Evolutionary conservation across 2,329 filamentous ascomycete genomes (phyloP).

Genomic region (Aphanocladium album): DNA sequence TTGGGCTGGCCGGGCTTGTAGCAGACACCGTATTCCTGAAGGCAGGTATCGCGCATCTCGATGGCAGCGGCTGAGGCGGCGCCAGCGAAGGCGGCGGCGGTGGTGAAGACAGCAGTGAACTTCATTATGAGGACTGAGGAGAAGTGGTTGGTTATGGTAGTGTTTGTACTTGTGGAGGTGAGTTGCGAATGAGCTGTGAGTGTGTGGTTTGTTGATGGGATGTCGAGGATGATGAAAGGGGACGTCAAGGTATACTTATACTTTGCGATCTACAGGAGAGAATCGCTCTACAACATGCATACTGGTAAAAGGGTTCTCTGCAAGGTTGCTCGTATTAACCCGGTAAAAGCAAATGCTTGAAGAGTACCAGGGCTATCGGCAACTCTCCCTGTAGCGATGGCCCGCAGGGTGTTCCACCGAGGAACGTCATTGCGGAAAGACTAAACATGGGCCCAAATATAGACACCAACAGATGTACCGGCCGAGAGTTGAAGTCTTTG

Average conservation of each 20-base stretch:
- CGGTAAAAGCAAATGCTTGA: background rate
- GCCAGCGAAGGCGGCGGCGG: background rate
- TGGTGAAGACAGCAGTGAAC: background rate
- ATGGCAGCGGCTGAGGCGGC: background rate
- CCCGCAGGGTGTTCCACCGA: background rate
- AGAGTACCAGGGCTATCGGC: background rate
- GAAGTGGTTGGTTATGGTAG: background rate
- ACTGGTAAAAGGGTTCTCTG: background rate
- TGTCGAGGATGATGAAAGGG: background rate
- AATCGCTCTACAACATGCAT: background rate
- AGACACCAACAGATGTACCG: background rate
- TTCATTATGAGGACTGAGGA: slow-evolving; percentile 2
- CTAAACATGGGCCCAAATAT: too few relatives aligned
- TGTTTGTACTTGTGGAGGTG: background rate
- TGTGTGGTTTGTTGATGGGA: background rate
- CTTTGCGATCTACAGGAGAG: background rate
- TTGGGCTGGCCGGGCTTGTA: background rate
- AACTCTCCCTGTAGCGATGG: slow-evolving; percentile 1
- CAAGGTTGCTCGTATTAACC: background rate
- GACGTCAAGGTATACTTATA: background rate
- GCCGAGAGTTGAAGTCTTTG: background rate
- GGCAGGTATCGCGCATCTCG: background rate
- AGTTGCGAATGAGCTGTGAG: background rate
- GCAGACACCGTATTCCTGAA: slow-evolving; percentile 3
- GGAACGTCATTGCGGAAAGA: background rate